Evolutionary conservation across 805 yeast species (phyloP), one percentile per base, ranked within the genome.

Genomic region (Candida chauliodis): DNA sequence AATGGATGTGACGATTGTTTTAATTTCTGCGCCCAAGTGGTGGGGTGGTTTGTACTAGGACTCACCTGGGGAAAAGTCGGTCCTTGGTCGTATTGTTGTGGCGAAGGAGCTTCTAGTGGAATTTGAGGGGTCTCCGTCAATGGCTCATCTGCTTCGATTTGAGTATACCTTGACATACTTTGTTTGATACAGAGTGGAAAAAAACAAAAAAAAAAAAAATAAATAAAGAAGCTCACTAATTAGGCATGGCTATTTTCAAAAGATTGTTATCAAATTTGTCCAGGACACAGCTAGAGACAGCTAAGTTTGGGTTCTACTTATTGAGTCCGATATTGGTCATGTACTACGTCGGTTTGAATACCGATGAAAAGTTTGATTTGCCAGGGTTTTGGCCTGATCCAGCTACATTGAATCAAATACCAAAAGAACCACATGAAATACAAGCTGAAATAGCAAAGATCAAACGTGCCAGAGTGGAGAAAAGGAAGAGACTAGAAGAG

Each of bases 351-450:
- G 97, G 98, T 56, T 75, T 84, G 27, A 90, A 90, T 51, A 84
- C 97, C 1, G 95, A 90, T 59, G 77, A 72, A 51, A 90, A 88
- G 66, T 79, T 90, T 59, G 86, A 88, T 55, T 81, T 89, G 34
- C 95, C 95, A 7, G 96, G 96, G 15, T 90, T 87, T 63, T 89
- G 96, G 95, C 98, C 98, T 2, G 97, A 89, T 58, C 96, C 96
- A 29, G 84, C 84, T 29, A 84, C 96, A 2, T 71, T 88, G 49
- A 89, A 90, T 57, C 83, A 86, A 62, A 81, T 90, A 24, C 98
- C 98, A 2, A 90, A 89, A 53, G 96, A 90, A 54, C 89, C 89
- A 2, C 85, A 83, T 52, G 96, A 90, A 56, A 87, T 90, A 43
- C 83, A 86, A 56, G 91, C 93, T 1, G 98, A 90, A 55, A 67